Evolutionary conservation across 352 stramenopile genomes (phyloP), one percentile per base, ranked within the genome.

Genomic region (Phytophthora pinifolia): DNA sequence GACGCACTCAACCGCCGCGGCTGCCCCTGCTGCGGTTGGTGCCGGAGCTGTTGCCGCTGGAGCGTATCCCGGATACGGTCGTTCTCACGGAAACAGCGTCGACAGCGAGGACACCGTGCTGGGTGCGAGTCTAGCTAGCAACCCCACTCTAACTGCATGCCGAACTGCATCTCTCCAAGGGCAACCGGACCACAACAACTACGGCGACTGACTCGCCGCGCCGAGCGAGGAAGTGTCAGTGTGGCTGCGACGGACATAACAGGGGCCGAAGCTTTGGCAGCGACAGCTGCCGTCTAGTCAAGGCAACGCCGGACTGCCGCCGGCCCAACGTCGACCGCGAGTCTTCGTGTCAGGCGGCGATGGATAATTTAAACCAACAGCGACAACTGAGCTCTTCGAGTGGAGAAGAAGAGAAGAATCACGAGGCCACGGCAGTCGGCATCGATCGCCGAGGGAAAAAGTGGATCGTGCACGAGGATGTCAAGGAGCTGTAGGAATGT

Each of bases 91-190:
- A 35, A 68, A 62, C 36, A 65, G 38, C 33, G 38, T 65, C 9
- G 64, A 74, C 27, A 67, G 49, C 41, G 58, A 67, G 9, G 58
- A 74, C 33, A 54, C 57, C 0, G 65, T 63, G 9, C 47, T 82
- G 18, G 65, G 54, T 22, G 56, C 37, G 30, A 55, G 25, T 35
- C 42, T 86, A 27, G 22, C 62, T 9, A 70, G 51, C 38, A 67
- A 81, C 43, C 34, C 58, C 9, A 55, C 62, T 10, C 67, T 87
- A 31, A 41, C 67, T 43, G 58, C 61, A 0, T 64, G 65, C 20
- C 61, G 72, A 34, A 60, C n/a, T 66, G 54, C 35, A 67, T 80
- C 29, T 48, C 34, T 8, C 17, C 6, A 67, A 70, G 34, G 54
- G 37, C 9, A 67, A 64, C 17, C 50, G 39, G 17, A 63, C 44